Base-by-base conservation (phyloP, 164 flowering plant species). In the Chloranthus sessilifolius region DNA sequence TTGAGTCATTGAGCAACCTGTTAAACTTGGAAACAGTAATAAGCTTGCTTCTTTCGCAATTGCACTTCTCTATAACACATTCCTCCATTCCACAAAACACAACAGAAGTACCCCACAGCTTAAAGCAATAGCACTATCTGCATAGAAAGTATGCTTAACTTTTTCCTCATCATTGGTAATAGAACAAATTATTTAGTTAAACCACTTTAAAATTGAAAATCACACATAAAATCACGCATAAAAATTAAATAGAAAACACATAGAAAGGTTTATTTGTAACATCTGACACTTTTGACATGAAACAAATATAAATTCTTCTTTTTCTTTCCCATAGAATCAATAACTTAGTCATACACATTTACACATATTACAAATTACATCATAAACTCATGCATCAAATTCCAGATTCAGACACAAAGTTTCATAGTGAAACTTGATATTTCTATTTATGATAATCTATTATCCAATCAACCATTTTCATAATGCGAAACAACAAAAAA, bases 1-100 rank as follows among this genome's bases (percentile, higher is more conserved):
- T 65, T 7, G 71, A 69, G 41, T 63, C 65, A 59, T 59, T 52
- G 19, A 60, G 35, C 17, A 65, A 29, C 28, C 45, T 52, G 24
- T 42, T 45, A 26, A 62, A 50, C 45, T 58, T 58, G 47, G 65
- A 51, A 26, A 35, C 43, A 47, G 12, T 24, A 63, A 37, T 53
- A 8, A 55, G 56, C 17, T 61, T 53, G 22, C 55, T 52, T 51
- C 44, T 36, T 17, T 41, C 63, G 57, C 53, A 43, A 43, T 45
- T 50, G 21, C 46, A 56, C 27, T 40, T 70, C 37, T 29, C 55
- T 28, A 38, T 14, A 31, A 33, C 9, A 31, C 10, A 46, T 16
- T 19, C 54, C 34, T 49, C 70, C 80, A 72, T 61, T 27, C 26
- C 52, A 52, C 10, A 27, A 35, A 31, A 47, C 45, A n/a, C 45